A percentile compares a stretch with the other conserved stretches of the same genome.
phyloP scores from a whole-genome alignment of 352 stramenopile genomes.

The Globisporangium uncinulatum region DNA sequence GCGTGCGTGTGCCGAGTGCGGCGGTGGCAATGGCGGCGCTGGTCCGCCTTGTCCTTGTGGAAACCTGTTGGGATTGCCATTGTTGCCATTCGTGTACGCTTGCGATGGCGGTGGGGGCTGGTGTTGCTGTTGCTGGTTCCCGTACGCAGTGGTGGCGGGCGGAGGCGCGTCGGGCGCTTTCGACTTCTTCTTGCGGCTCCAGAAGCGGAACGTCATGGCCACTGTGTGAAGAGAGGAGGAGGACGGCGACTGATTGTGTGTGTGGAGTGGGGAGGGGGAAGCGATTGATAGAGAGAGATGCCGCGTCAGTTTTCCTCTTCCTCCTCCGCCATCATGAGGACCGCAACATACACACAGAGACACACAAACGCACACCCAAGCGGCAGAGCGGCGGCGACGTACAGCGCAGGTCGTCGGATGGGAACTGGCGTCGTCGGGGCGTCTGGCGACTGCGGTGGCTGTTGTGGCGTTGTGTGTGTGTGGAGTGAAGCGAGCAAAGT shows the following conservation, averaged over 20 bases:
- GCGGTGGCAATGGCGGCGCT: constrained; percentile 28
- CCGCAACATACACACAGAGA: background rate
- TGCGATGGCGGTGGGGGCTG: background rate
- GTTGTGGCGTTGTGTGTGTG: constrained; percentile 1
- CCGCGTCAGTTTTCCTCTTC: no score
- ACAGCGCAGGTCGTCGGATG: background rate
- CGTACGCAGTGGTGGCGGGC: background rate
- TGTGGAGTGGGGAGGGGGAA: background rate
- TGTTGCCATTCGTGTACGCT: constrained; percentile 6
- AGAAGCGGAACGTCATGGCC: constrained; percentile 71
- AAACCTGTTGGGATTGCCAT: constrained; percentile 32
- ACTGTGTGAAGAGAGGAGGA: no score
- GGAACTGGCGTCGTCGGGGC: constrained; percentile 1
- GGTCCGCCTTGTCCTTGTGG: constrained; percentile 1
- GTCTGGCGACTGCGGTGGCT: constrained; percentile 2
- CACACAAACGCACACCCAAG: background rate
- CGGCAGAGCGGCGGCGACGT: background rate
- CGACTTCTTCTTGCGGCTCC: constrained; percentile 72
- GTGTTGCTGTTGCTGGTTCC: background rate
- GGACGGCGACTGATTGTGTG: background rate
- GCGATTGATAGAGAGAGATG: background rate
- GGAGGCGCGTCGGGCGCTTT: constrained; percentile 4
- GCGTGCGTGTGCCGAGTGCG: constrained; percentile 37
- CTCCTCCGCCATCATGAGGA: no score
- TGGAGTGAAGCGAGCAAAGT: background rate